Conservation (phyloP, 768 basidiomycete species). For the Suillus subalutaceus region DNA sequence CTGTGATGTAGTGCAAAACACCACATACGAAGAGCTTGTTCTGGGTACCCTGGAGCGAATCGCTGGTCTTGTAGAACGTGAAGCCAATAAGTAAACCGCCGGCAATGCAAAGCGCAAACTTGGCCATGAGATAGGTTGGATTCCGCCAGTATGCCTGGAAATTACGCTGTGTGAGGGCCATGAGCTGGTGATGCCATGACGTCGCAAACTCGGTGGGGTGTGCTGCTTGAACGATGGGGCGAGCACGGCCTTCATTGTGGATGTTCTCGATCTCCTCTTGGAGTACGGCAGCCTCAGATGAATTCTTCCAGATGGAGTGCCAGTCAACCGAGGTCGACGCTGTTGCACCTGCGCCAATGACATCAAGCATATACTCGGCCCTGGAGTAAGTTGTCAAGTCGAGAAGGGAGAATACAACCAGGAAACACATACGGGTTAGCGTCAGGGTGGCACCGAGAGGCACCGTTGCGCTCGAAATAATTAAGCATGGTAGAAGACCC, state of each 20-base stretch:
- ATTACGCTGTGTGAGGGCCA: conserved; percentile 47
- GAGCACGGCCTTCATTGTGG: conserved; percentile 49
- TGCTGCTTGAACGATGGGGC: conserved; percentile 40
- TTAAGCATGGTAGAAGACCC: conserved; percentile 69
- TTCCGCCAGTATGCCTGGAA: conserved; percentile 53
- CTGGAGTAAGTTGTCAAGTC: neutral
- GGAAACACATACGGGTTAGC: conserved; percentile 65
- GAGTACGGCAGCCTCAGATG: conserved; percentile 53
- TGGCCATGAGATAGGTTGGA: conserved; percentile 63
- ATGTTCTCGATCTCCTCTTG: conserved; percentile 48
- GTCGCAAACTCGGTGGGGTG: conserved; percentile 53
- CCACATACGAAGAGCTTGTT: conserved; percentile 64
- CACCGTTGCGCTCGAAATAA: conserved; percentile 80
- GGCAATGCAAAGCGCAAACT: conserved; percentile 54
- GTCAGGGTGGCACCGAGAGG: conserved; percentile 63
- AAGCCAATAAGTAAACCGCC: conserved; percentile 62
- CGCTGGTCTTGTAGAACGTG: conserved; percentile 60
- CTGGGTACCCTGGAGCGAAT: conserved; percentile 60
- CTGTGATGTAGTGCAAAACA: neutral
- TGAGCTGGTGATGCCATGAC: conserved; percentile 52
- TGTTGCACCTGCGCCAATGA: conserved; percentile 83
- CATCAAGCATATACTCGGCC: conserved; percentile 78
- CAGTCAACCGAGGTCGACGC: conserved; percentile 81
- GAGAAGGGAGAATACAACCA: neutral
- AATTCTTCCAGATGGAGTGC: conserved; percentile 83